These are phyloP conservation scores for Rhytidhysteron rufulum DNA, from an alignment of 2,329 filamentous ascomycete species.

Conservation along the genomic window DNA sequence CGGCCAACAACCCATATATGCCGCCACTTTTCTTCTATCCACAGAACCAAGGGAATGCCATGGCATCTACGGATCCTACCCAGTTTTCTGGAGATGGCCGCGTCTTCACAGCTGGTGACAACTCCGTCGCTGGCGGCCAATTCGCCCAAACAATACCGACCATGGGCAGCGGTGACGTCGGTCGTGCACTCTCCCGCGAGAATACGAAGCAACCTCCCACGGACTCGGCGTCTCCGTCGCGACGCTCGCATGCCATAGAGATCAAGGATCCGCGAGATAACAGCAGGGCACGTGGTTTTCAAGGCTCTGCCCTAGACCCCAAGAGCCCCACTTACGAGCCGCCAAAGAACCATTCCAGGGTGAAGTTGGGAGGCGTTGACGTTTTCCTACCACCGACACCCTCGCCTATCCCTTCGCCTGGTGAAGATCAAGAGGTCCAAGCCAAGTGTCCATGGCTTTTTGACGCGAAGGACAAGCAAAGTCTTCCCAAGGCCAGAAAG, in stretches of 20 bases:
- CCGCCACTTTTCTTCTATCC: constrained; percentile 24
- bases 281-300: constrained; percentile 18
- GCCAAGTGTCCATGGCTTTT: constrained; percentile 25
- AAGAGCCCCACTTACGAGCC: constrained; percentile 40
- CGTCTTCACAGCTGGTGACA: constrained; percentile 5
- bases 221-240: constrained; percentile 22
- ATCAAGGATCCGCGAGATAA: constrained; percentile 35
- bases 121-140: constrained; percentile 2
- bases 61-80: constrained; percentile 16
- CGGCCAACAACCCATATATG: constrained; percentile 11
- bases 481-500: constrained; percentile 2
- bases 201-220: constrained; percentile 9
- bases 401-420: constrained; percentile 22
- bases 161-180: constrained; percentile 7
- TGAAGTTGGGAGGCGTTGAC: constrained; percentile 6
- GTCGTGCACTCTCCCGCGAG: constrained; percentile 12
- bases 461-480: constrained; percentile 11
- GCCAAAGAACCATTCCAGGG: constrained; percentile 10
- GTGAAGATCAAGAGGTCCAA: constrained; percentile 5
- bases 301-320: constrained; percentile 30
- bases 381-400: constrained; percentile 24
- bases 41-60: constrained; percentile 17
- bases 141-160: background rate
- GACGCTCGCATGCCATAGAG: constrained; percentile 38
- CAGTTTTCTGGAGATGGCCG: constrained; percentile 15